These are phyloP conservation scores for Cutaneotrichosporon sp. DNA, from an alignment of 1,284 basidiomycete genomes.

Conservation along the genomic window DNA sequence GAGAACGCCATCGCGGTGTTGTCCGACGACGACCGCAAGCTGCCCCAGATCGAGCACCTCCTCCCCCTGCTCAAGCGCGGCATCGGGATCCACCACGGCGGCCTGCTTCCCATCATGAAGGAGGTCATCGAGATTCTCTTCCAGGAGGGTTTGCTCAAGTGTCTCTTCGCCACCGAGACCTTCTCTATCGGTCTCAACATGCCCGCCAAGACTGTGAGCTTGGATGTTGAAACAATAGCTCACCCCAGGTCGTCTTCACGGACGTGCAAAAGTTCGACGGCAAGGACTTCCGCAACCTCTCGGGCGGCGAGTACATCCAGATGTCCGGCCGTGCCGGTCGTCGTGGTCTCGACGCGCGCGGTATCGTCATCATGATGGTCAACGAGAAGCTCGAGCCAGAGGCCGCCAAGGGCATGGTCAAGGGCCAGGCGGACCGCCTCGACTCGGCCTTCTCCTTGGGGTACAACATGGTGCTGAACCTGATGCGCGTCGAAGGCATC, in stretches of 20 bases:
- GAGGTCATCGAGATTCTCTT: conserved; percentile 99
- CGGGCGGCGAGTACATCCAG: conserved; percentile 83
- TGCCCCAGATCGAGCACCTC: conserved; percentile 94
- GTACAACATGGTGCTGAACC: conserved; percentile 98
- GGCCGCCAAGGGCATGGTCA: conserved; percentile 95
- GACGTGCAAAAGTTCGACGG: conserved; percentile 96
- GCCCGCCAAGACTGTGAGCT: conserved; percentile 73
- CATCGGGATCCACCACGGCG: conserved; percentile 98
- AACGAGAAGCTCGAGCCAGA: conserved; percentile 96
- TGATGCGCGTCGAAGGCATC: conserved; percentile 98
- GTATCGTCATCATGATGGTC: conserved; percentile 99
- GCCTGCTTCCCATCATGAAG: conserved; percentile 94
- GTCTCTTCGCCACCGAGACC: conserved; percentile 97
- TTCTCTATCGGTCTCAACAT: conserved; percentile 99
- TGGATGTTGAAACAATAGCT: not conserved
- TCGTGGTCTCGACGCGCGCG: conserved; percentile 96
- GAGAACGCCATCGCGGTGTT: conserved; percentile 91
- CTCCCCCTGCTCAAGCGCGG: conserved; percentile 92
- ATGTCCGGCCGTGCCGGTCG: conserved; percentile 99
- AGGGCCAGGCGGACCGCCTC: conserved; percentile 94
- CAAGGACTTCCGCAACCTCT: conserved; percentile 87
- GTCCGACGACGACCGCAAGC: conserved; percentile 79
- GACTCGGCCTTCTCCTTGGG: conserved; percentile 99
- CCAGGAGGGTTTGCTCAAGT: conserved; percentile 99
- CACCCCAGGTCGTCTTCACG: conserved; percentile 74